Evolutionary conservation across 257 asterid species (phyloP), one percentile per base, ranked within the genome.

Genomic region (Solanum raphanifolium): DNA sequence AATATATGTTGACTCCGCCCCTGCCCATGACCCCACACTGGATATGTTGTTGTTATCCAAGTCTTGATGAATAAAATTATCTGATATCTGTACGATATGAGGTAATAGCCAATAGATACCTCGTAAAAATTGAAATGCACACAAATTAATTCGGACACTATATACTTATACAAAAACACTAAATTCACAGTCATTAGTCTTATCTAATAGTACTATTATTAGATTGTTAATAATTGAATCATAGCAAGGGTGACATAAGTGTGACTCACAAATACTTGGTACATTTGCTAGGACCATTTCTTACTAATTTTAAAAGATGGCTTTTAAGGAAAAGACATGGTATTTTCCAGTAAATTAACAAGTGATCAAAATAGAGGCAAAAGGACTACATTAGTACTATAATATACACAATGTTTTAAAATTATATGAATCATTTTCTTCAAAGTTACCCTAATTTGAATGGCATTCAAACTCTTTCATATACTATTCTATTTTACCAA

Each of bases 321-420:
- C 69, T 48, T 48, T 82, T 9, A 48, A 23, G 86, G 86, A 82
- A 82, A 31, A 48, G 39, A 31, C 86, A 3, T 48, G 86, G 86
- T 82, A 82, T 48, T 82, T 82, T 82, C 69, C 39, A 18, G 16
- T 25, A 81, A 52, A 48, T 43, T 27, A 25, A 43, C 36, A 79
- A 79, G 21, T 76, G 23, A 75, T 65, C 18, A 27, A 36, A 76
- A 76, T 38, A 38, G 34, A 38, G 60, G 34, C 35, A 76, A 76
- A 39, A 16, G 4, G 13, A 71, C 13, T 71, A 71, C 39, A 31
- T 3, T 69, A 7, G n/a, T 71, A 71, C 25, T 32, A 31, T 29
- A 31, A 31, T 15, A 69, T 32, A 71, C 25, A 4, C 79, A 32
- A 72, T 36, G 31, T 21, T 35, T 23, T 74, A 5, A 74, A 35